Percentiles rank a stretch among this genome's conserved stretches.
phyloP scores from a whole-genome alignment of 139 green algal genomes.

The Chlamydomonas applanata region DNA sequence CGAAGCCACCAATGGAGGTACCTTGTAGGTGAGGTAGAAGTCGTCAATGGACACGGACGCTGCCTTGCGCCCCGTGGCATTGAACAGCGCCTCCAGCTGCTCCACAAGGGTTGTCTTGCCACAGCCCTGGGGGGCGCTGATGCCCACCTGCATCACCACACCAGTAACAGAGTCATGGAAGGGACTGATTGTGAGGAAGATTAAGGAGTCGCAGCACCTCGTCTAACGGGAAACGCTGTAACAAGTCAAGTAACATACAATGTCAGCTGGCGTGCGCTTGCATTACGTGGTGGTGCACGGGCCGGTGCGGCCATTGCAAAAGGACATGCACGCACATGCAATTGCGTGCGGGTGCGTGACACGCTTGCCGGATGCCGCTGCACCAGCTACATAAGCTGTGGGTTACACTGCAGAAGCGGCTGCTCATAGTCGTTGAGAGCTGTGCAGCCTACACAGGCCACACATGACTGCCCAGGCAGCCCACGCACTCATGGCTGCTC shows the following conservation, averaged over 20 bases:
- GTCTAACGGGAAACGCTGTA: no score
- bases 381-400: neutral
- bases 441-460: neutral
- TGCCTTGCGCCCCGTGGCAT: slow-evolving; percentile 41
- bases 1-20: slow-evolving; percentile 1
- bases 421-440: neutral
- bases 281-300: no score
- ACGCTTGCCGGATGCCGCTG: neutral
- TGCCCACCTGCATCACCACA: slow-evolving; percentile 69
- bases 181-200: no score
- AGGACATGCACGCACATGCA: neutral
- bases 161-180: no score
- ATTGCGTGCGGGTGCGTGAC: neutral
- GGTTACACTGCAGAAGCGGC: neutral
- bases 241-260: no score
- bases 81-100: slow-evolving; percentile 83
- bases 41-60: slow-evolving; percentile 94
- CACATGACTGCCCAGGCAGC: neutral
- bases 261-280: no score
- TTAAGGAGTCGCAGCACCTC: no score
- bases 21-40: slow-evolving; percentile 88
- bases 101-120: slow-evolving; percentile 96
- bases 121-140: slow-evolving; percentile 90
- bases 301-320: no score
- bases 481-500: no score